phyloP scores from a whole-genome alignment of 306 rosid species.

The Quercus suber region DNA sequence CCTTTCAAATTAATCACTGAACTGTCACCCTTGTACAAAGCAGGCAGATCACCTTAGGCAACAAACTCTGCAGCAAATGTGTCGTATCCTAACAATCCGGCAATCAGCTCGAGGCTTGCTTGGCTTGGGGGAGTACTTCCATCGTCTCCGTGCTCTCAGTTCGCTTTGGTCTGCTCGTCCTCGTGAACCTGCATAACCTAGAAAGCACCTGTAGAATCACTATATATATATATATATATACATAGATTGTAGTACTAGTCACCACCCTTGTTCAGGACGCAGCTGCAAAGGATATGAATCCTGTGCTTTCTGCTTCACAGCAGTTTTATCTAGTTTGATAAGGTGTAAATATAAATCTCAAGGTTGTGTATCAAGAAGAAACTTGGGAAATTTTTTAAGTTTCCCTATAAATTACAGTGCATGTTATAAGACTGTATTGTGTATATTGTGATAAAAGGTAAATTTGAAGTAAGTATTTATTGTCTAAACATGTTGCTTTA shows the following conservation, averaged over 20 bases:
- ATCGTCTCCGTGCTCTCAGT: constrained; percentile 73
- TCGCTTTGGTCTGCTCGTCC: constrained; percentile 69
- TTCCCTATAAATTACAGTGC: background rate
- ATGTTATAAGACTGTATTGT: background rate
- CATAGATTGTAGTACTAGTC: background rate
- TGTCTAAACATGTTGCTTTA: background rate
- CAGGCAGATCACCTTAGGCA: constrained; percentile 91
- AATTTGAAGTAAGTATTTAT: background rate
- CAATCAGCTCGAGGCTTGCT: constrained; percentile 77
- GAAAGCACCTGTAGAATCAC: background rate
- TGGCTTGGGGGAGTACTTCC: constrained; percentile 74
- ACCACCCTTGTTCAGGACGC: background rate
- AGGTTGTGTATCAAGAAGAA: constrained; percentile 2
- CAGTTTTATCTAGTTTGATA: constrained; percentile 3
- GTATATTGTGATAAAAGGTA: constrained; percentile 2
- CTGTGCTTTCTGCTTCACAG: background rate
- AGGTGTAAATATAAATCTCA: constrained; percentile 3
- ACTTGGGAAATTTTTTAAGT: background rate
- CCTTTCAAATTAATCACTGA: constrained; percentile 4
- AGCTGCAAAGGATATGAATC: background rate
- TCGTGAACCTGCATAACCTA: constrained; percentile 21
- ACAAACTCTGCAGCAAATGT: constrained; percentile 67
- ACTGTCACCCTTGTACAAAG: constrained; percentile 18
- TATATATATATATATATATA: background rate
- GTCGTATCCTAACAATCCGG: constrained; percentile 43